These are phyloP conservation scores for Thelonectria rubi DNA, from an alignment of 2,329 filamentous ascomycete genomes.

Conservation along the genomic window DNA sequence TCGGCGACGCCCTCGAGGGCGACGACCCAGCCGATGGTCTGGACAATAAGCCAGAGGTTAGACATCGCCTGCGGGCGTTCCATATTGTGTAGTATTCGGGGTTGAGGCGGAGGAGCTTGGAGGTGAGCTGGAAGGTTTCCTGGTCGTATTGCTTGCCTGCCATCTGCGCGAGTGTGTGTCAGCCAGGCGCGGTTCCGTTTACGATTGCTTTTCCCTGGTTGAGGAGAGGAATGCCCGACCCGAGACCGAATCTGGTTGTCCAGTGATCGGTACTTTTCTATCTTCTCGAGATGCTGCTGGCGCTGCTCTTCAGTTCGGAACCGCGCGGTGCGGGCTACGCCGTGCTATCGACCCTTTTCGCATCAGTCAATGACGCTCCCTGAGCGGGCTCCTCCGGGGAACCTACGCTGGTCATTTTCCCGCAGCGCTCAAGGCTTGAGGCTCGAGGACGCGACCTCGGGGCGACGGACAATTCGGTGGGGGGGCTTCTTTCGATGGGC, in stretches of 20 bases:
- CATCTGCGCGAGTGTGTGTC: slow-evolving; percentile 41
- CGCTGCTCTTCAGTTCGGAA: slow-evolving; percentile 73
- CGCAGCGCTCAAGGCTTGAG: background rate
- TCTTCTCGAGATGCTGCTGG: slow-evolving; percentile 77
- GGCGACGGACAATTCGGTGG: slow-evolving; percentile 1
- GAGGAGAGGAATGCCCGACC: slow-evolving; percentile 52
- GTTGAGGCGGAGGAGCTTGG: slow-evolving; percentile 78
- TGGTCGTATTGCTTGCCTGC: slow-evolving; percentile 57
- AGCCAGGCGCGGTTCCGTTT: slow-evolving; percentile 22
- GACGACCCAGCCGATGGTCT: slow-evolving; percentile 60
- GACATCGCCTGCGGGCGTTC: slow-evolving; percentile 83
- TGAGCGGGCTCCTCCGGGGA: background rate
- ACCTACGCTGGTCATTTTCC: slow-evolving; percentile 40
- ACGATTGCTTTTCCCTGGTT: background rate
- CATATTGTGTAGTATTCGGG: slow-evolving; percentile 92
- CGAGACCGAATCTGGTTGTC: slow-evolving; percentile 74
- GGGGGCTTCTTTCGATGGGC: background rate
- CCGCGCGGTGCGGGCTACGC: slow-evolving; percentile 75
- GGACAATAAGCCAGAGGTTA: slow-evolving; percentile 68
- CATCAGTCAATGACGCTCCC: slow-evolving; percentile 37
- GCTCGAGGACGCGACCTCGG: slow-evolving; percentile 9
- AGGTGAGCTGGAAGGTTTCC: slow-evolving; percentile 72
- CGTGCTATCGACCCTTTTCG: slow-evolving; percentile 69
- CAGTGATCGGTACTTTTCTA: slow-evolving; percentile 77
- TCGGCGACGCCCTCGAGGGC: slow-evolving; percentile 64